Evolutionary conservation across 1,284 basidiomycete species (phyloP).

Genomic region (Fomitopsis palustris): DNA sequence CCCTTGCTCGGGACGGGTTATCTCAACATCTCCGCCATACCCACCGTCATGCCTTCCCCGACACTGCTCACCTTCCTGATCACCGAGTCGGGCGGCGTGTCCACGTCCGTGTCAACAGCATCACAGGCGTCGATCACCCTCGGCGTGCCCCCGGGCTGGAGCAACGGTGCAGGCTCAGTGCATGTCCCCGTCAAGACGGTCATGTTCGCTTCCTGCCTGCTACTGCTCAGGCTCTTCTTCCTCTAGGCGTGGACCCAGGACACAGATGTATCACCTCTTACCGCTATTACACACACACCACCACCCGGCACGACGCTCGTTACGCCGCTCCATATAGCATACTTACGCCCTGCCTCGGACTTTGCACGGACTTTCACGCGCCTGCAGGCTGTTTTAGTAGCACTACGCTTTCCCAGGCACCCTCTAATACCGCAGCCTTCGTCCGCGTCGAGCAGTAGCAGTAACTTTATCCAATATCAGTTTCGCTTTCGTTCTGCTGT

Average conservation of each 20-base stretch:
- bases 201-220: background rate
- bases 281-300: background rate
- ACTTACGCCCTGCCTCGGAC: background rate
- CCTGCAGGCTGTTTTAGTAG: slow-evolving; percentile 1
- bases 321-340: slow-evolving; percentile 5
- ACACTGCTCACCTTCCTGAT: slow-evolving; percentile 32
- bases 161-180: slow-evolving; percentile 3
- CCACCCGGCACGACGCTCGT: background rate
- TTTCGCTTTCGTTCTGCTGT: background rate
- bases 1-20: slow-evolving; percentile 41
- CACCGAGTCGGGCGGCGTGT: slow-evolving; percentile 31
- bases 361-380: background rate
- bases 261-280: background rate
- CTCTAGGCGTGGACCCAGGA: background rate
- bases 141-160: slow-evolving; percentile 32
- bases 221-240: background rate
- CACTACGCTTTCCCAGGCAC: background rate
- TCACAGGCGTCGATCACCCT: slow-evolving; percentile 29
- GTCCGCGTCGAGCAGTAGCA: background rate
- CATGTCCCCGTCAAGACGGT: slow-evolving; percentile 5
- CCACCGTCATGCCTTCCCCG: slow-evolving; percentile 30
- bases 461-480: background rate
- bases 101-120: slow-evolving; percentile 28
- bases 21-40: slow-evolving; percentile 30
- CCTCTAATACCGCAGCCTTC: background rate